Base-by-base conservation (phyloP, 2,329 filamentous ascomycete genomes). In the Blastomyces parvus region DNA sequence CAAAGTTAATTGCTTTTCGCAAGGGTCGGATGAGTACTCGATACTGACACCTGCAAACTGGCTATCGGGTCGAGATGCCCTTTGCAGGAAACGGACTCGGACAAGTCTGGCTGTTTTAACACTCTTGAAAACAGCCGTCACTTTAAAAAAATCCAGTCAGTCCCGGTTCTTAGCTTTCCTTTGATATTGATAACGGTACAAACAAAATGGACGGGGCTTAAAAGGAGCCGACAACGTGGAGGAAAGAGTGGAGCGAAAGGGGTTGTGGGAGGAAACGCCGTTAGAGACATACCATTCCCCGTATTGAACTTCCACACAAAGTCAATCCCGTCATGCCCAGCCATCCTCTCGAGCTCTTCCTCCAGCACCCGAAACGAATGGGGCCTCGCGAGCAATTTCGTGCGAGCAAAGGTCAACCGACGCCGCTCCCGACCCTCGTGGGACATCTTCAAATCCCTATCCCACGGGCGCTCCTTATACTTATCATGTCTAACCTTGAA, bases 251-350 rank as follows among this genome's bases (percentile, higher is more conserved):
- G 25, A 52, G 30, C 30, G 30, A 11, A 55, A 55, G 38, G 56
- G 30, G 42, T n/a, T n/a, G 33, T 30, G 30, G 30, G 30, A 30
- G 30, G 30, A 14, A 40, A 40, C 38, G 4, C 38, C 27, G 11
- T 22, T 38, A 25, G 33, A 59, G 11, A 69, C 75, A 69, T 69
- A 78, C 76, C 76, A 61, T 78, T 78, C 8, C 76, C 76, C 62
- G 72, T 71, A 62, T 78, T 78, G 65, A 77, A 78, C 6, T 76
- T 69, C 74, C 75, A 78, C 19, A 76, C 67, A 62, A 77, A 71
- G 61, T 78, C 76, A 61, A 78, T 70, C 59, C 75, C 75, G 33
- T 71, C 70, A 6, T 67, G 60, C 9, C 75, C 71, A 38, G 77
- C 67, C 38, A 71, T 64, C 22, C 70, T 69, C 44, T 63, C 60